Base-by-base conservation (phyloP, 192 early-diverging fungal genomes). In the Coemansia sp. region DNA sequence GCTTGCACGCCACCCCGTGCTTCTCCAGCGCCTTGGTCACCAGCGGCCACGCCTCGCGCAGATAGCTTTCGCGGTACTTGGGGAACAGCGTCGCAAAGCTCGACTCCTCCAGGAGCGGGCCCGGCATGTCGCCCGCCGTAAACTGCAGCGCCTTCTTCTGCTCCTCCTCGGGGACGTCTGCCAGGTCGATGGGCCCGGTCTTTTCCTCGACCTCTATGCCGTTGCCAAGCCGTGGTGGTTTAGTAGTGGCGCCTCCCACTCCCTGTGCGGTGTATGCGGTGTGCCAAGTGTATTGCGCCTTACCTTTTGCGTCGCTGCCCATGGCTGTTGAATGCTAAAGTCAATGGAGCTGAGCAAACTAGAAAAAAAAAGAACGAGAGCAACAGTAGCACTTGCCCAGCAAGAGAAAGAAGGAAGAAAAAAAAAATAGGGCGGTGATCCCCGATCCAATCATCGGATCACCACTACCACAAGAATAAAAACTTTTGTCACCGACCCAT, bases 81-180 rank as follows among this genome's bases (percentile, higher is more conserved):
- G 96, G 96, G 54, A 99, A 99, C 66, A 99, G 67, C 5, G 92
- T 95, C 8, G 95, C 94, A 78, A 99, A 99, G 4, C 89, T 91
- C 8, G 90, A 93, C 65, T 97, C 96, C 63, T 99, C 96, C 25
- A 88, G 80, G 41, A 99, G 88, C 15, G 89, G 80, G 15, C 66
- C 56, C 1, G 75, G 49, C 61, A 82, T 81, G 50, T 91, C 85
- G 43, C 90, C 91, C 1, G 81, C 69, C 36, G 83, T 85, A 71
- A 95, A 96, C 50, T 85, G 80, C 2, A 94, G 89, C 35, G 97
- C 85, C 75, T 90, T 91, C 87, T 94, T 75, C 41, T 69, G 68
- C 10, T 75, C 72, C n/a, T 75, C 72, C 38, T 64, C 66, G 5
- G 72, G 61, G 6, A 75, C 30, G 22, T 49, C 53, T 40, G 61